Evolutionary conservation across 805 yeast genomes (phyloP).

Genomic region (Hanseniaspora occidentalis): DNA sequence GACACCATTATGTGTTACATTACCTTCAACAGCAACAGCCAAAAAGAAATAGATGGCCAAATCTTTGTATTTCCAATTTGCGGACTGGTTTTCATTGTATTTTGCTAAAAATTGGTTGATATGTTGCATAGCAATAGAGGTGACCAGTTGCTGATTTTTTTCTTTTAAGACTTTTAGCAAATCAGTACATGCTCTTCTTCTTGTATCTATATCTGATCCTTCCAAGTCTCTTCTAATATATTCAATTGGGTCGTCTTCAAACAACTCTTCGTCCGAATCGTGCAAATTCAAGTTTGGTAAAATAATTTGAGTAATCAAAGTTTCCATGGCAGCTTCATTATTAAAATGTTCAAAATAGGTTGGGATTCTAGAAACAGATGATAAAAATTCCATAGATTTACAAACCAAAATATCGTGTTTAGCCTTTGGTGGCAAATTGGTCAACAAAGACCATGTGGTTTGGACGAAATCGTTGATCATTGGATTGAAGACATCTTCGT

Average conservation of each 20-base stretch:
- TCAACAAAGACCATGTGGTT: conserved; percentile 67
- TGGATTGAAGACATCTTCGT: conserved; percentile 82
- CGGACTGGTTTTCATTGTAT: conserved; percentile 29
- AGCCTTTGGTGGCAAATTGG: conserved; percentile 50
- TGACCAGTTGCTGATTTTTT: conserved; percentile 59
- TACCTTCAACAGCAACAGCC: conserved; percentile 84
- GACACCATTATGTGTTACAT: conserved; percentile 76
- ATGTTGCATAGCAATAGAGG: conserved; percentile 61
- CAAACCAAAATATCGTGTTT: conserved; percentile 80
- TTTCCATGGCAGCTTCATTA: conserved; percentile 50
- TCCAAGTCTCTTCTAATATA: conserved; percentile 87
- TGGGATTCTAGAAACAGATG: conserved; percentile 65
- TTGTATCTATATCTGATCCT: conserved; percentile 86
- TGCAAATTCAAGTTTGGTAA: conserved; percentile 82
- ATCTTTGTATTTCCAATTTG: conserved; percentile 78
- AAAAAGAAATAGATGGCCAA: conserved; percentile 77
- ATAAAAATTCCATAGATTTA: conserved; percentile 66
- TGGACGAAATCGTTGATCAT: conserved; percentile 68
- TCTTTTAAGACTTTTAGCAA: conserved; percentile 78
- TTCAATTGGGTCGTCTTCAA: conserved; percentile 95
- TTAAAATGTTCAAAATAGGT: conserved; percentile 55
- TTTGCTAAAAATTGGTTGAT: conserved; percentile 52
- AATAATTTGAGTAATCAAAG: conserved; percentile 70
- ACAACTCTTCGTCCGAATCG: conserved; percentile 79
- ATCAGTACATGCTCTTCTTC: conserved; percentile 89